Conservation (phyloP, 2,329 filamentous ascomycete species). For the Graphiopsis chlorocephala region DNA sequence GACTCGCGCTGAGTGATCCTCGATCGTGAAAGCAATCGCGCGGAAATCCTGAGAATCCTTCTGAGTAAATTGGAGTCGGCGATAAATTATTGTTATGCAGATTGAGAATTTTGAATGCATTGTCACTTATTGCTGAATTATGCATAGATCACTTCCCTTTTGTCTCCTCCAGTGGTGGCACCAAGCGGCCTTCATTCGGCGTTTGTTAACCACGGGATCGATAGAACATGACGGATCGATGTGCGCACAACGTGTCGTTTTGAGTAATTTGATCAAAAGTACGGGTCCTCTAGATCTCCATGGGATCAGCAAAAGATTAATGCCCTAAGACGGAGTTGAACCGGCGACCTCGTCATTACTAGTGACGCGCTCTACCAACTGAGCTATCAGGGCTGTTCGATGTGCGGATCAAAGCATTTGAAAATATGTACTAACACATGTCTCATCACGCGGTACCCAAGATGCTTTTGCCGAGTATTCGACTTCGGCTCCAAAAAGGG, state of each 20-base stretch:
- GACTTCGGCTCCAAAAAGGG: neutral
- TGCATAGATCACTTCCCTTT: neutral
- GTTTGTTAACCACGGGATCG: neutral
- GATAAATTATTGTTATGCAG: neutral
- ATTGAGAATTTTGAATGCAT: neutral
- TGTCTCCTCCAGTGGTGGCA: neutral
- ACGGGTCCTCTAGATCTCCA: neutral
- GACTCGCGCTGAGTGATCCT: neutral
- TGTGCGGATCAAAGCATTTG: too few relatives aligned
- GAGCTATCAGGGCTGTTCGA: constrained; percentile 13
- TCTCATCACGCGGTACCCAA: neutral
- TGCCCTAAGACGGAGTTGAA: constrained; percentile 16
- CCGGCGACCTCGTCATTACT: constrained; percentile 13
- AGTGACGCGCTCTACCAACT: constrained; percentile 13
- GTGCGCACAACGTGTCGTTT: neutral
- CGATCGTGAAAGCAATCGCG: neutral
- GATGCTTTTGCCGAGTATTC: neutral
- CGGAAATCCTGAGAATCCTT: neutral
- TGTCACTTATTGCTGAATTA: neutral
- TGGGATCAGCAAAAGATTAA: neutral
- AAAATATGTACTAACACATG: too few relatives aligned
- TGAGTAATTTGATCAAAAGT: neutral
- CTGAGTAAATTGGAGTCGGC: neutral
- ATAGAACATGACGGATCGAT: neutral
- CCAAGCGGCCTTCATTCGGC: neutral